phyloP scores from a whole-genome alignment of 306 rosid species.

The Quercus gilva region DNA sequence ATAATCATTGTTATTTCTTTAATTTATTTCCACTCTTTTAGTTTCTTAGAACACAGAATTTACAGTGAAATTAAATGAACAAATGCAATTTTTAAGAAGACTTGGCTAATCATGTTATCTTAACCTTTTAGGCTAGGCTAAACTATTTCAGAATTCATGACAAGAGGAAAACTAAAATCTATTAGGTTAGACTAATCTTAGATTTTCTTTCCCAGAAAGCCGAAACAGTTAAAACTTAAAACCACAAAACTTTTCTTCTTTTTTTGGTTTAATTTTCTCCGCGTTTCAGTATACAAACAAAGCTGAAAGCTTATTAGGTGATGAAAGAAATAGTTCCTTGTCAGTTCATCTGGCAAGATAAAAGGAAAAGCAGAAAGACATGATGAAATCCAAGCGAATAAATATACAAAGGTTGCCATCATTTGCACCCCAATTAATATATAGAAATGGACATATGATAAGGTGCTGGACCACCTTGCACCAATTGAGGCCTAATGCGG shows the following conservation, averaged over 20 bases:
- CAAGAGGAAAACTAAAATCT: no score
- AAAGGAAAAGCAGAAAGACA: background rate
- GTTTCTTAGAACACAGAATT: no score
- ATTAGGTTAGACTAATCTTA: no score
- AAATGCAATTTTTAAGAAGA: no score
- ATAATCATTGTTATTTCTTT: no score
- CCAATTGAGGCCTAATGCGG: background rate
- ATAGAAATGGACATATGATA: constrained; percentile 22
- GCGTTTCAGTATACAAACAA: background rate
- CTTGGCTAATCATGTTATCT: no score
- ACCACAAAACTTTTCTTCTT: background rate
- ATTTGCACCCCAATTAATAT: constrained; percentile 11
- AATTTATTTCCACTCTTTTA: no score
- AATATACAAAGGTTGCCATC: constrained; percentile 16
- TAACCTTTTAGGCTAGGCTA: no score
- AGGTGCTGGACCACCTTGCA: constrained; percentile 19
- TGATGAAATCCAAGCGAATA: constrained; percentile 9
- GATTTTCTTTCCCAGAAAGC: no score
- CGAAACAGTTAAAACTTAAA: no score
- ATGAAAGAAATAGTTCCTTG: background rate
- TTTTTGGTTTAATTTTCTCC: background rate
- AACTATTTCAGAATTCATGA: no score
- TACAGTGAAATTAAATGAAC: no score
- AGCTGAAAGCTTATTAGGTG: background rate
- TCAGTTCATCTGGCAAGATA: background rate